Percentiles rank a stretch among this genome's conserved stretches.
Conservation (phyloP, 1,139 yeast species). For the Entelexis sorbosivorans region DNA sequence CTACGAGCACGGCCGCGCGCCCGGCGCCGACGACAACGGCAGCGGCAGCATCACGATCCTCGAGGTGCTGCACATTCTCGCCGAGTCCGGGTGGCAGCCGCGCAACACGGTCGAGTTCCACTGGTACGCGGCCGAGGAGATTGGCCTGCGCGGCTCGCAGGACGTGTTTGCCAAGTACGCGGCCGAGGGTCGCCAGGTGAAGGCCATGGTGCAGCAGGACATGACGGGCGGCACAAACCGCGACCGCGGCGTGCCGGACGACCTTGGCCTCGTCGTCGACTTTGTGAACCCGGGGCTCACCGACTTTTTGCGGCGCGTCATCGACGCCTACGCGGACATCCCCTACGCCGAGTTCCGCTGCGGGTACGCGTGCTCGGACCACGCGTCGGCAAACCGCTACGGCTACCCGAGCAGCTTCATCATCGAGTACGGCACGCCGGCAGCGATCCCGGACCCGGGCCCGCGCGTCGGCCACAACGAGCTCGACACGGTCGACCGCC, state of each 20-base stretch:
- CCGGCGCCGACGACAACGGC: constrained; percentile 95
- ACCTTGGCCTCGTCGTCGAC: constrained; percentile 70
- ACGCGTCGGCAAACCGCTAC: constrained; percentile 38
- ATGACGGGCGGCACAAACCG: constrained; percentile 55
- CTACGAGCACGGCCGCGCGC: constrained; percentile 60
- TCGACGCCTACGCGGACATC: constrained; percentile 50
- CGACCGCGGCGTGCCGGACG: constrained; percentile 34
- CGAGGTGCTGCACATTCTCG: constrained; percentile 58
- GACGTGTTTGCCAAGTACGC: constrained; percentile 57
- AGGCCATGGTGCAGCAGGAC: constrained; percentile 84
- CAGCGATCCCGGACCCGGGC: constrained; percentile 34
- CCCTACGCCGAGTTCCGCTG: constrained; percentile 64
- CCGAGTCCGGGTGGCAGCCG: constrained; percentile 42
- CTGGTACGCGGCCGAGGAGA: constrained; percentile 91
- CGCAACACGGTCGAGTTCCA: constrained; percentile 77
- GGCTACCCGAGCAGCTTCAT: constrained; percentile 78
- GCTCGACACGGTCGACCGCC: constrained; percentile 67
- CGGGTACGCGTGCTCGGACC: constrained; percentile 85
- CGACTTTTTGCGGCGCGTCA: constrained; percentile 48
- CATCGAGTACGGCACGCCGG: constrained; percentile 58
- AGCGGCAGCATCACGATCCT: constrained; percentile 71
- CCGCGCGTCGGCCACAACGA: constrained; percentile 58
- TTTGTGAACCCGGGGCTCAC: constrained; percentile 53
- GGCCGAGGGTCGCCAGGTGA: constrained; percentile 40
- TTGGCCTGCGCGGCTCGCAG: constrained; percentile 75